phyloP scores from a whole-genome alignment of 75 land plant genomes.

The Picea glauca region DNA sequence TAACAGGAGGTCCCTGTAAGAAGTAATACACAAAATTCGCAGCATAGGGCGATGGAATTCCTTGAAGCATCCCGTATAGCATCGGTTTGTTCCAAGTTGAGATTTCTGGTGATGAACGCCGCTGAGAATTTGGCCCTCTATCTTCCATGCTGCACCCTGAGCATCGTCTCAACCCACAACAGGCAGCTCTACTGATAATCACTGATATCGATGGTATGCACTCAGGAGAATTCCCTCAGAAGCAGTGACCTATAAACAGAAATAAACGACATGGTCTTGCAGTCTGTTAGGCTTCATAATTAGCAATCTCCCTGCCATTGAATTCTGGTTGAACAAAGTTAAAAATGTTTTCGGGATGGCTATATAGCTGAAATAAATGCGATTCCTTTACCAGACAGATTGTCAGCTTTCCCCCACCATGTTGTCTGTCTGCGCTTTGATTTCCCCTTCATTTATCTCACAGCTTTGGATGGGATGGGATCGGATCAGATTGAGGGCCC shows the following conservation, averaged over 20 bases:
- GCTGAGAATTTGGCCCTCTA: neutral
- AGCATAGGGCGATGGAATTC: neutral
- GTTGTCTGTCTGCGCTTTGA: neutral
- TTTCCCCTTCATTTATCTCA: neutral
- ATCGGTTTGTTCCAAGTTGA: neutral
- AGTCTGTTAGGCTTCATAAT: neutral
- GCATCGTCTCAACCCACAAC: too few species aligned
- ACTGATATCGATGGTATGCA: neutral
- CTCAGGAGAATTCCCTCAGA: neutral
- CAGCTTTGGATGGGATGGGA: neutral
- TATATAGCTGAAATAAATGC: neutral
- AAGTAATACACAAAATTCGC: neutral
- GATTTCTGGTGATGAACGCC: neutral
- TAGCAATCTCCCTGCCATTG: neutral
- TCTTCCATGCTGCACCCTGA: neutral
- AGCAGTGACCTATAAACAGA: neutral
- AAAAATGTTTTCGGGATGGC: neutral
- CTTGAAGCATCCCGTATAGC: conserved; percentile 1
- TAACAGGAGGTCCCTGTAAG: neutral
- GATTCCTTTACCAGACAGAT: too few species aligned
- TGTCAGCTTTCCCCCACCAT: neutral
- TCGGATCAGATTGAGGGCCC: neutral
- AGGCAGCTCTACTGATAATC: too few species aligned
- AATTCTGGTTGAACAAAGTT: neutral
- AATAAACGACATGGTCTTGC: neutral